Evolutionary conservation across 2,329 filamentous ascomycete genomes (phyloP).

Genomic region (Lecanicillium sp.): DNA sequence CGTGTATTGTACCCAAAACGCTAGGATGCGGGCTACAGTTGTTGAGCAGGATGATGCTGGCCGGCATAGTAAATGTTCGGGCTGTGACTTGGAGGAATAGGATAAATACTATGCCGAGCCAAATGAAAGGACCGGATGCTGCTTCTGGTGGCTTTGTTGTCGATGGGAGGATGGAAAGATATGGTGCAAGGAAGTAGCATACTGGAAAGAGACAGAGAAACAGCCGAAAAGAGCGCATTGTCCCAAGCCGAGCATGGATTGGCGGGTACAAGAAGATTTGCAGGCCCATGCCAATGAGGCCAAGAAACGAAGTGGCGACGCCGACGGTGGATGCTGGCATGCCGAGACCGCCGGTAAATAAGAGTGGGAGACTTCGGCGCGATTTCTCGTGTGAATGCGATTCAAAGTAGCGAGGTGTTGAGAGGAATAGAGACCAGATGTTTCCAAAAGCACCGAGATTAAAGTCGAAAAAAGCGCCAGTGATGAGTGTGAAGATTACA

Average conservation of each 20-base stretch:
- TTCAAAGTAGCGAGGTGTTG: slow-evolving; percentile 44
- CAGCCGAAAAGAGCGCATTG: slow-evolving; percentile 55
- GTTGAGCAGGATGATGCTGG: slow-evolving; percentile 51
- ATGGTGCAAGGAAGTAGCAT: slow-evolving; percentile 60
- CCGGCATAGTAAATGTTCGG: slow-evolving; percentile 58
- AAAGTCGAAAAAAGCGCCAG: slow-evolving; percentile 61
- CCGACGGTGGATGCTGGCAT: slow-evolving; percentile 60
- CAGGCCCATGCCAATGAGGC: slow-evolving; percentile 58
- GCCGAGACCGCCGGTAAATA: slow-evolving; percentile 58
- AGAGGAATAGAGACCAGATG: slow-evolving; percentile 61
- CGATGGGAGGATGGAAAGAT: slow-evolving; percentile 55
- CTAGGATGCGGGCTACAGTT: slow-evolving; percentile 52
- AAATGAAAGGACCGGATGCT: slow-evolving; percentile 42
- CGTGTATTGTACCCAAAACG: slow-evolving; percentile 50
- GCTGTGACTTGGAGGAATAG: slow-evolving; percentile 63
- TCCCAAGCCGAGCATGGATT: slow-evolving; percentile 56
- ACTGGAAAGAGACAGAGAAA: slow-evolving; percentile 60
- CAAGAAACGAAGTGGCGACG: slow-evolving; percentile 60
- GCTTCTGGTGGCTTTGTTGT: slow-evolving; percentile 30
- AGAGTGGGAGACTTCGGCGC: slow-evolving; percentile 32
- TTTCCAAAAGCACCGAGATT: slow-evolving; percentile 62
- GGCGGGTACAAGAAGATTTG: slow-evolving; percentile 62
- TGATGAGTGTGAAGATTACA: slow-evolving; percentile 45
- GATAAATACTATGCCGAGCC: slow-evolving; percentile 53
- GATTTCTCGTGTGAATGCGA: slow-evolving; percentile 17